These are phyloP conservation scores for Lachnellula subtilissima DNA, from an alignment of 2,329 filamentous ascomycete species.

Conservation along the genomic window DNA sequence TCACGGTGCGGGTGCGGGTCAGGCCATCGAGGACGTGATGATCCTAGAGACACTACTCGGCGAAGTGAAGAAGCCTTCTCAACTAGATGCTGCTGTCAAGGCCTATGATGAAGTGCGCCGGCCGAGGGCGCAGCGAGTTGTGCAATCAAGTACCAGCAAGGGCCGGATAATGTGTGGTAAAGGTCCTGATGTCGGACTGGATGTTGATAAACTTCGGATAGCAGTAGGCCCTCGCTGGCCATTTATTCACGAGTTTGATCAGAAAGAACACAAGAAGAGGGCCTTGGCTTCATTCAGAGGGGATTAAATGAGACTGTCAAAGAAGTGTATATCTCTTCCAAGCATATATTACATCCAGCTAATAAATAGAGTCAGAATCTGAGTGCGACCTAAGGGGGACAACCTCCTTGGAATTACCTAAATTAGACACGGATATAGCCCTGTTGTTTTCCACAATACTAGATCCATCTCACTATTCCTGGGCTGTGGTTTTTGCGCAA, in stretches of 20 bases:
- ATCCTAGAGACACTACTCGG: conserved; percentile 40
- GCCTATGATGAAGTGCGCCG: conserved; percentile 39
- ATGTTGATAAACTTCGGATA: background rate
- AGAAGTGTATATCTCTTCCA: too few relatives aligned
- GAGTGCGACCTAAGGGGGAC: too few relatives aligned
- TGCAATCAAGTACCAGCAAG: background rate
- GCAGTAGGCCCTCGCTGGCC: background rate
- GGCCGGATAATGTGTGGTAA: background rate
- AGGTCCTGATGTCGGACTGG: background rate
- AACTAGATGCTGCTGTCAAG: conserved; percentile 40
- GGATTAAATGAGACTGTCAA: too few relatives aligned
- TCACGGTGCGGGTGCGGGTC: conserved; percentile 51
- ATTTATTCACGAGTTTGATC: background rate
- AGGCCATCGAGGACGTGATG: conserved; percentile 48
- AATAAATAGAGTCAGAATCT: too few relatives aligned
- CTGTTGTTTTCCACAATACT: too few relatives aligned
- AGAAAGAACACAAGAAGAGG: background rate
- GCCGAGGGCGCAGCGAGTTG: background rate
- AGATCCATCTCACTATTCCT: too few relatives aligned
- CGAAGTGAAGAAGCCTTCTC: conserved; percentile 28
- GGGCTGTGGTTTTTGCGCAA: too few relatives aligned
- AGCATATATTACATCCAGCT: too few relatives aligned
- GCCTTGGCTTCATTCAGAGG: background rate
- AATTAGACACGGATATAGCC: too few relatives aligned
- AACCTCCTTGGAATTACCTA: too few relatives aligned